Percentiles rank a stretch among this genome's conserved stretches.
These are phyloP conservation scores for Cucumis variabilis DNA, from an alignment of 331 rosid species.

Conservation along the genomic window DNA sequence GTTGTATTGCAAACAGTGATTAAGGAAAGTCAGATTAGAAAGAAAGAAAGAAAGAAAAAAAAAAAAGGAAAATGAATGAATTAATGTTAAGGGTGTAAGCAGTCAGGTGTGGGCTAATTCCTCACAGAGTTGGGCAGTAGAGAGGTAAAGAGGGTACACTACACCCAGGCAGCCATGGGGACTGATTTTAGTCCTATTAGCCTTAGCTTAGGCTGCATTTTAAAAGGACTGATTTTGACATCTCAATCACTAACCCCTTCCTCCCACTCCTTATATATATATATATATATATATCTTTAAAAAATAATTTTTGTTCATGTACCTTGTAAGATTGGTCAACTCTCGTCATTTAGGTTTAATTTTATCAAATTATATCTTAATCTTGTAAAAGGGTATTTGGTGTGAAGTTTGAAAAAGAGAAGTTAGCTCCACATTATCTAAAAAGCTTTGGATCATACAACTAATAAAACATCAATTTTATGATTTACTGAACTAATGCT, in stretches of 20 bases:
- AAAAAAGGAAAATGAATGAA: background rate
- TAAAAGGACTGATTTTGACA: constrained; percentile 30
- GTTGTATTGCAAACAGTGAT: background rate
- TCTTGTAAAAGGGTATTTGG: no score
- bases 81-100: background rate
- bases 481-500: no score
- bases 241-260: constrained; percentile 19
- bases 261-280: no score
- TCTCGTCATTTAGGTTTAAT: background rate
- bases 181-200: constrained; percentile 18
- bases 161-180: constrained; percentile 11
- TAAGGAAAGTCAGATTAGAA: background rate
- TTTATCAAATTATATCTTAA: no score
- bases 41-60: background rate
- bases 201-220: constrained; percentile 31
- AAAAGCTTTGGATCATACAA: no score
- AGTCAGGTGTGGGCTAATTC: constrained; percentile 18
- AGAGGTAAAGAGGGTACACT: constrained; percentile 2
- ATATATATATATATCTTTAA: no score
- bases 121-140: constrained; percentile 14
- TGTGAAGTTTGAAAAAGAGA: no score
- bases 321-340: background rate
- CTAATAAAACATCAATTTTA: no score
- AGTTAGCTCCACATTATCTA: no score
- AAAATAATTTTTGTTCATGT: no score